These are phyloP conservation scores for Penicillium fimorum DNA, from an alignment of 495 filamentous ascomycete species.

Conservation along the genomic window DNA sequence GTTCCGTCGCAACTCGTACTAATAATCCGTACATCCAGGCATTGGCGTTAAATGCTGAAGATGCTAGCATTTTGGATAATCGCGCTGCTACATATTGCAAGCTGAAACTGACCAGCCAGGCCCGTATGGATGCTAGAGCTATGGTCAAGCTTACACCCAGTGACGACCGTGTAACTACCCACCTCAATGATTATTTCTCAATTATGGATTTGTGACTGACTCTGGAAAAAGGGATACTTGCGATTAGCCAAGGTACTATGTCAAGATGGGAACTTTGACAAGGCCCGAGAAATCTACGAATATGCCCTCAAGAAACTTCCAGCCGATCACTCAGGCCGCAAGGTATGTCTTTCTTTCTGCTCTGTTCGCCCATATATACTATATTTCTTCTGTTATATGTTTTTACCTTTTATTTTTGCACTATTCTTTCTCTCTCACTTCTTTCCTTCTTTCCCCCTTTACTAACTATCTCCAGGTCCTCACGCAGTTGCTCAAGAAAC, in stretches of 20 bases:
- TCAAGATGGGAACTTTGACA: conserved; percentile 50
- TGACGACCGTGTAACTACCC: conserved; percentile 45
- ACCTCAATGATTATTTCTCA: not conserved
- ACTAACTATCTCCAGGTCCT: not conserved
- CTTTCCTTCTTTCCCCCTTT: not conserved
- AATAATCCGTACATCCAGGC: conserved; percentile 28
- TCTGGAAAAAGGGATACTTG: conserved; percentile 54
- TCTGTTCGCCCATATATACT: not conserved
- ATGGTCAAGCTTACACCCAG: conserved; percentile 56
- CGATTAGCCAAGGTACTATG: conserved; percentile 62
- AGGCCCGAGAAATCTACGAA: conserved; percentile 59
- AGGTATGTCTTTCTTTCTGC: conserved; percentile 32
- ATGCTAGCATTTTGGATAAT: conserved; percentile 54
- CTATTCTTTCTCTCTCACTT: not conserved
- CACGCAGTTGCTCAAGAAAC: conserved; percentile 39
- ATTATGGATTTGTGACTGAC: not conserved
- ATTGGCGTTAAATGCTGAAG: conserved; percentile 29
- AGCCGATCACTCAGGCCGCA: conserved; percentile 40
- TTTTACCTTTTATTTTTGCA: not conserved
- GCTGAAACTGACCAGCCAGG: conserved; percentile 50
- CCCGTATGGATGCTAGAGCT: conserved; percentile 56
- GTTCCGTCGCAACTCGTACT: not conserved
- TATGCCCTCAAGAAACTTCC: conserved; percentile 55
- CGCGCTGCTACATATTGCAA: conserved; percentile 62
- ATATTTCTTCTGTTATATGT: not conserved